Evolutionary conservation across 495 filamentous ascomycete species (phyloP).

Genomic region (Daldinia bambusicola): DNA sequence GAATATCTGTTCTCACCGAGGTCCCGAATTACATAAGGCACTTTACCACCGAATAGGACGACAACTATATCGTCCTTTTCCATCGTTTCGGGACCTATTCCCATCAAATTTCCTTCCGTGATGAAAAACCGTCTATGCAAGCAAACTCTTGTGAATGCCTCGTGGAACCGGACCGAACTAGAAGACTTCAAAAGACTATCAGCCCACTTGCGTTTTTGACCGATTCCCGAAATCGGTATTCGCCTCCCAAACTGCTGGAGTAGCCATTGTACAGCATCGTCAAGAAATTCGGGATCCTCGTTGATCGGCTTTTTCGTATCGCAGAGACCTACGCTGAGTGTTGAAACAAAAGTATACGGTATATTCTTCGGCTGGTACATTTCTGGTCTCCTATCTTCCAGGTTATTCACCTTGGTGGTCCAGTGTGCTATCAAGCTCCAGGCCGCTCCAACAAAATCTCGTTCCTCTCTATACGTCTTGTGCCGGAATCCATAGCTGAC

Average conservation of each 20-base stretch:
- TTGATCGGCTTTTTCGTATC: constrained; percentile 20
- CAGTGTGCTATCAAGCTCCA: constrained; percentile 26
- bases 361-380: constrained; percentile 22
- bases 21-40: constrained; percentile 33
- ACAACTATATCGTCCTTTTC: constrained; percentile 24
- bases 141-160: constrained; percentile 23
- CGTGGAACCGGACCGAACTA: constrained; percentile 26
- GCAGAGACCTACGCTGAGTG: constrained; percentile 25
- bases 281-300: constrained; percentile 23
- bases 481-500: constrained; percentile 28
- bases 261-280: constrained; percentile 26
- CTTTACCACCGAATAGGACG: constrained; percentile 32
- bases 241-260: constrained; percentile 17
- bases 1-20: constrained; percentile 22
- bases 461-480: constrained; percentile 25
- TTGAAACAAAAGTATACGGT: constrained; percentile 25
- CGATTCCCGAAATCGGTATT: constrained; percentile 25
- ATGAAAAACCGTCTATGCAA: constrained; percentile 28
- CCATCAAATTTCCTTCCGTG: constrained; percentile 28
- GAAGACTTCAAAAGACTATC: constrained; percentile 21
- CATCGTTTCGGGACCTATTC: constrained; percentile 36
- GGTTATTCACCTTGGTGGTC: neutral
- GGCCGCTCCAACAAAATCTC: constrained; percentile 25
- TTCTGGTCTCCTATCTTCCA: neutral
- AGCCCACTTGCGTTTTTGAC: constrained; percentile 19